Conservation (phyloP, 2,329 filamentous ascomycete genomes). For the Clarireedia monteithiana region DNA sequence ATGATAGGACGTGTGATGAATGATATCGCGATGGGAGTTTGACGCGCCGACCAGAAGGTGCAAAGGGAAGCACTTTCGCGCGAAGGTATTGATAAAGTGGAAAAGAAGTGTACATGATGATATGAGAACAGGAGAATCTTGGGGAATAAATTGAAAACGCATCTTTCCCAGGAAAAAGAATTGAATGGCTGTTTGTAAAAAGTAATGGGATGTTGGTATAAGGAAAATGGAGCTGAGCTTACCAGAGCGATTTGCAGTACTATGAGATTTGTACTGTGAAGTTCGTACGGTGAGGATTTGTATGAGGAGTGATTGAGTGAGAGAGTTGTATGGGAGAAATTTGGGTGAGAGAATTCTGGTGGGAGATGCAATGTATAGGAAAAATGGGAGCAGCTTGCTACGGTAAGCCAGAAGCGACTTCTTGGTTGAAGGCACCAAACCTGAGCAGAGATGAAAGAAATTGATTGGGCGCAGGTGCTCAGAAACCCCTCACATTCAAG, state of each 20-base stretch:
- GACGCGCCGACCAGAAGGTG: conserved; percentile 1
- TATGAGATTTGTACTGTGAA: too few relatives aligned
- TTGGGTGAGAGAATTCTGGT: too few relatives aligned
- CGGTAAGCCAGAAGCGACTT: too few relatives aligned
- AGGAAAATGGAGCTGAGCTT: background rate
- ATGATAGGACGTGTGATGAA: background rate
- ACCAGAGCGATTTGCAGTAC: too few relatives aligned
- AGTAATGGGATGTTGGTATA: background rate
- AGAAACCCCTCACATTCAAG: too few relatives aligned
- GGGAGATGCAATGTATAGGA: too few relatives aligned
- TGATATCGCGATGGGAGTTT: background rate
- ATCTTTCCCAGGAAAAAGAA: background rate
- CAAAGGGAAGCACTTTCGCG: conserved; percentile 5
- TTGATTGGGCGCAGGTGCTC: too few relatives aligned
- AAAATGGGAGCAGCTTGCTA: too few relatives aligned
- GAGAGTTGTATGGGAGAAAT: background rate
- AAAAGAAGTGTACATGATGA: background rate
- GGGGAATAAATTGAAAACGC: background rate
- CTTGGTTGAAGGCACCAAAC: too few relatives aligned
- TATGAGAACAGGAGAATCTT: background rate
- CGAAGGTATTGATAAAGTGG: background rate
- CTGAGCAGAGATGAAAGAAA: too few relatives aligned
- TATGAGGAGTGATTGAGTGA: background rate
- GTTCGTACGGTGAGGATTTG: too few relatives aligned
- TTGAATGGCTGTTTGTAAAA: background rate